These are phyloP conservation scores for Solanum chacoense DNA, from an alignment of 305 asterid species.

Conservation along the genomic window DNA sequence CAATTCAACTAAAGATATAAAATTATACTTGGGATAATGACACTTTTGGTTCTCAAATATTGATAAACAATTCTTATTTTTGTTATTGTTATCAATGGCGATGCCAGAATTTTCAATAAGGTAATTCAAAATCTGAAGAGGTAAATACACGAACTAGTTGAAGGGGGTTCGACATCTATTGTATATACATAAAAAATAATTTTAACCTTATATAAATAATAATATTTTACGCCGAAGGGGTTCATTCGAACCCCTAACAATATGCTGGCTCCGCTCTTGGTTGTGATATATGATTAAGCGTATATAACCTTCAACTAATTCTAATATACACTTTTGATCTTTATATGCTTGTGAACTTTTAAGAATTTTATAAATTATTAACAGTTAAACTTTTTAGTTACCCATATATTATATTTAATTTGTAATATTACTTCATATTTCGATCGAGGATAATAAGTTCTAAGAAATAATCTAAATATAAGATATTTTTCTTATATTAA, in stretches of 20 bases:
- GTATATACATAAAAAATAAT: no score
- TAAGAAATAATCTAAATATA: neutral
- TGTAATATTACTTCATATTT: neutral
- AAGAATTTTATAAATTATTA: neutral
- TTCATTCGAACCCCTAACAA: no score
- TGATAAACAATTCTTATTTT: neutral
- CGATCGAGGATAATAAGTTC: neutral
- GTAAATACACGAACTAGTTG: no score
- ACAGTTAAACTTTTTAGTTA: neutral
- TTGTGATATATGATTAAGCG: neutral
- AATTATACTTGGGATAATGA: neutral
- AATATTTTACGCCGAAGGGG: no score
- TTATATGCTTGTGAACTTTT: neutral
- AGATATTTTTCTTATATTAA: no score
- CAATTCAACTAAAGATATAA: neutral
- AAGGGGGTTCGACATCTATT: no score
- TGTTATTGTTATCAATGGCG: neutral
- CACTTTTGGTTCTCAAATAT: neutral
- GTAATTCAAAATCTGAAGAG: no score
- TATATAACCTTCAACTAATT: neutral
- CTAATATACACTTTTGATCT: neutral
- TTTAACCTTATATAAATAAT: no score
- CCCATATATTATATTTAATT: no score
- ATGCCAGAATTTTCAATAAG: no score
- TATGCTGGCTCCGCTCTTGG: neutral